Conservation (phyloP, 1,284 basidiomycete species). For the Cryptococcus wingfieldii region DNA sequence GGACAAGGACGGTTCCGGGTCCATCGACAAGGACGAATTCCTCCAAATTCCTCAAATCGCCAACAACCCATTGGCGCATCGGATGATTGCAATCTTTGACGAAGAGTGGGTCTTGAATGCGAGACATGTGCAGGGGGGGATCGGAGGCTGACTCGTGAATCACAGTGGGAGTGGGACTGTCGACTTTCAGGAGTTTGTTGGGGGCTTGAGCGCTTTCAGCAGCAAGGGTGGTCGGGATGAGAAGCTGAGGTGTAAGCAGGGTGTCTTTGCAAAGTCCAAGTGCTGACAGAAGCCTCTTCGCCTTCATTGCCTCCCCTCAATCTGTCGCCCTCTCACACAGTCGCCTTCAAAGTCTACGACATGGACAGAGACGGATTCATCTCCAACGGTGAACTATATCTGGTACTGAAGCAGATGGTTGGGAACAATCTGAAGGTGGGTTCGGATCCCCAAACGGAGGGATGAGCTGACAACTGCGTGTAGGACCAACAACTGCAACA, state of each 20-base stretch:
- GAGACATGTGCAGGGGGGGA: not conserved
- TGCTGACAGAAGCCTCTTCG: not conserved
- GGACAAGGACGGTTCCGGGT: conserved; percentile 95
- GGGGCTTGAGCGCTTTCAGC: conserved; percentile 93
- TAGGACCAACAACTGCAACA: conserved; percentile 98
- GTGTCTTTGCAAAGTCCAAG: not conserved
- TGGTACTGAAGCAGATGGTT: conserved; percentile 99
- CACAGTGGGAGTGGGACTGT: conserved; percentile 91
- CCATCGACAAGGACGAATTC: conserved; percentile 98
- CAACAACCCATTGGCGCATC: conserved; percentile 90
- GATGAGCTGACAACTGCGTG: not conserved
- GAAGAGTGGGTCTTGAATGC: conserved; percentile 69
- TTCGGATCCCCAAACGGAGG: not conserved
- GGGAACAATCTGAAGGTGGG: conserved; percentile 92
- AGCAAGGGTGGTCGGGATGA: conserved; percentile 93
- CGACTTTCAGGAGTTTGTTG: conserved; percentile 98
- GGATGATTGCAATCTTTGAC: conserved; percentile 99
- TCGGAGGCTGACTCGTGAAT: not conserved
- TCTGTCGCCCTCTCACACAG: conserved; percentile 48
- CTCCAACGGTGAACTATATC: conserved; percentile 97
- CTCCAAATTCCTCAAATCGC: conserved; percentile 98
- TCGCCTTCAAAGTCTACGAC: conserved; percentile 98
- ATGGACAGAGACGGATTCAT: conserved; percentile 96
- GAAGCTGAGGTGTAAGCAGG: conserved; percentile 80
- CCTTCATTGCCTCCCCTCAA: not conserved